Conservation (phyloP, 495 filamentous ascomycete species). For the Xylaria flabelliformis region DNA sequence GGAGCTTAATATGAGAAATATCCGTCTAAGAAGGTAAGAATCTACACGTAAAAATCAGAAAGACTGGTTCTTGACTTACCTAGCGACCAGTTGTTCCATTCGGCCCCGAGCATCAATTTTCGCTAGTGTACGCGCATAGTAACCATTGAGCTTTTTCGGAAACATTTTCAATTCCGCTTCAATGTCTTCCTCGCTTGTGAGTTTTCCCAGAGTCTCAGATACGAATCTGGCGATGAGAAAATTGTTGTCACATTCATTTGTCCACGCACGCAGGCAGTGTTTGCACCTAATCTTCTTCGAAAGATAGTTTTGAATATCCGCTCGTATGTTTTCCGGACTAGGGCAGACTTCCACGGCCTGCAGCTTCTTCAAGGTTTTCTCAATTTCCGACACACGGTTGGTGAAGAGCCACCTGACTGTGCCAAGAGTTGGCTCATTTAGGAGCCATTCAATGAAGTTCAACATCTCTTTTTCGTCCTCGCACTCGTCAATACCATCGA, state of each 20-base stretch:
- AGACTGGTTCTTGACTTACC: slow-evolving; percentile 23
- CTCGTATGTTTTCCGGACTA: slow-evolving; percentile 30
- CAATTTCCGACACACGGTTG: slow-evolving; percentile 38
- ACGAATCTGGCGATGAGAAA: slow-evolving; percentile 40
- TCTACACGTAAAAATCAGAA: background rate
- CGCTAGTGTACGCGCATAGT: slow-evolving; percentile 37
- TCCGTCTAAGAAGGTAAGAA: slow-evolving; percentile 25
- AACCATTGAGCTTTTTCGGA: slow-evolving; percentile 37
- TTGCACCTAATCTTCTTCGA: slow-evolving; percentile 25
- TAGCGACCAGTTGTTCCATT: slow-evolving; percentile 32
- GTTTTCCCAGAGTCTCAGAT: slow-evolving; percentile 31
- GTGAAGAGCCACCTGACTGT: slow-evolving; percentile 47
- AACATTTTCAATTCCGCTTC: slow-evolving; percentile 35
- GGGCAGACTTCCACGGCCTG: slow-evolving; percentile 31
- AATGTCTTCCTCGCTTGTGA: slow-evolving; percentile 36
- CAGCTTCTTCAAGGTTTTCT: slow-evolving; percentile 29
- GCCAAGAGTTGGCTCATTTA: slow-evolving; percentile 32
- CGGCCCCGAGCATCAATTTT: slow-evolving; percentile 28
- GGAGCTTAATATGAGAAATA: slow-evolving; percentile 35
- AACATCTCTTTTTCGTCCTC: slow-evolving; percentile 27
- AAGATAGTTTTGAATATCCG: slow-evolving; percentile 35
- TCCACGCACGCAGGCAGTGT: slow-evolving; percentile 12
- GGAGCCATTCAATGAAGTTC: slow-evolving; percentile 26
- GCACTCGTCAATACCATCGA: slow-evolving; percentile 48
- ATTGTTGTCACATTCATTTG: slow-evolving; percentile 37